Base-by-base conservation (phyloP, 2,329 filamentous ascomycete genomes). In the Phialophora macrospora region DNA sequence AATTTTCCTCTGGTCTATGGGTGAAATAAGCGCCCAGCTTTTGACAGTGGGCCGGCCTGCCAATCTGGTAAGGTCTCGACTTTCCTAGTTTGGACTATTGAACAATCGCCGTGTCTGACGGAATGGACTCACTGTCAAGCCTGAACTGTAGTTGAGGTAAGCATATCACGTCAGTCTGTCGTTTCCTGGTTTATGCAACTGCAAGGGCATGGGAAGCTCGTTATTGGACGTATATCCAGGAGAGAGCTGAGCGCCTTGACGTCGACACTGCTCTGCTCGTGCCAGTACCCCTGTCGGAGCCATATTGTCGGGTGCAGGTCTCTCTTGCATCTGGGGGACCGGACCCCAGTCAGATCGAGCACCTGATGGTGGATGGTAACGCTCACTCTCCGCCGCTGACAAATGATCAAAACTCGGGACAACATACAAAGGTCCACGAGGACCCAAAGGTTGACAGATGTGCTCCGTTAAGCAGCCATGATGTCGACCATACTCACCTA, bases 401-500 rank as follows among this genome's bases (percentile, higher is more conserved):
- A 9, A 34, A 12, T 3, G 11, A 12, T 34, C 32, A 11, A 34
- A 34, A 12, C 9, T 34, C 32, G 32, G 12, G 1, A 3, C 32
- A 9, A 12, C 4, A 11, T 34, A 34, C 32, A 34, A 34, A 34
- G 32, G 32, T 30, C 32, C 17, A 48, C 2, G 44, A 20, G 20
- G 20, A 8, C n/a, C 14, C 32, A 34, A 34, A 11, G 9, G 12
- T 34, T 34, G 9, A 9, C 32, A 34, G 32, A 11, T 12, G 32
- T 34, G 32, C 12, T 34, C 32, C 32, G 12, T 12, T 34, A 9
- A 34, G 32, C 32, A 14, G 17, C 24, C 55, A 46, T 30, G 34
- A 28, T 58, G 38, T 28, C 26, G 26, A 32, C 38, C 41, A 20
- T 48, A 11, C n/a, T 52, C 22, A 28, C 57, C 44, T 60, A 60